Evolutionary conservation across 2,329 filamentous ascomycete species (phyloP), one percentile per base, ranked within the genome.

Genomic region (Dryadomyces sulphureus): DNA sequence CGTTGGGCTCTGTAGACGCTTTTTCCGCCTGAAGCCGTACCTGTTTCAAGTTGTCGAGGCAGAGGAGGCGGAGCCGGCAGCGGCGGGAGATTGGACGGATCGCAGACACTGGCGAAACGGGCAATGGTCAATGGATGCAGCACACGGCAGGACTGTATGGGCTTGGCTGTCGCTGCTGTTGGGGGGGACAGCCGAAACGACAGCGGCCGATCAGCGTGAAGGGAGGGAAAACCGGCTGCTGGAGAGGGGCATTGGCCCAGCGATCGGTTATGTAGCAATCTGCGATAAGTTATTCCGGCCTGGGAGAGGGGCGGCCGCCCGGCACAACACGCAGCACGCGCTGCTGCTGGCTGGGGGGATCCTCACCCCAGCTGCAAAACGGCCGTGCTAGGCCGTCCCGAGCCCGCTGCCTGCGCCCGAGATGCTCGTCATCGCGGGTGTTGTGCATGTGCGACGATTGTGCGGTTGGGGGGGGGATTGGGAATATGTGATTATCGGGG

Each of bases 161-260:
- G 11, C 27, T 14, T 9, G 27, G 11, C 27, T 14, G 16, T 9
- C 9, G 7, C 27, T 4, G 25, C 9, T 14, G 27, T 14, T 32
- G 27, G 11, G 27, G 27, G 9, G 27, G 27, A 32, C 27, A 32
- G 27, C 16, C 27, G 27, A 32, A 32, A 4, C 27, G 27, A 32
- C 27, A 32, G n/a, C 27, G 27, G 38, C 24, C 21, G 38, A 40
- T 40, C 38, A 24, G 39, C 39, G 39, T 24, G 39, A 17, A 27
- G 39, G 25, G 9, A 22, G 22, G 27, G 16, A 9, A 12, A 30
- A 7, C 17, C n/a, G 17, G 5, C n/a, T 12, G n/a, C 22, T 41
- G 39, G 17, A 17, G 39, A 41, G 39, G 39, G 39, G 39, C 39
- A 41, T 27, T n/a, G 39, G 39, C 39, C 39, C n/a, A 27, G 39